A percentile compares a stretch with the other conserved stretches of the same genome.
Evolutionary conservation across 371 early-diverging fungal genomes (phyloP).

Genomic region (Mortierella sp.): DNA sequence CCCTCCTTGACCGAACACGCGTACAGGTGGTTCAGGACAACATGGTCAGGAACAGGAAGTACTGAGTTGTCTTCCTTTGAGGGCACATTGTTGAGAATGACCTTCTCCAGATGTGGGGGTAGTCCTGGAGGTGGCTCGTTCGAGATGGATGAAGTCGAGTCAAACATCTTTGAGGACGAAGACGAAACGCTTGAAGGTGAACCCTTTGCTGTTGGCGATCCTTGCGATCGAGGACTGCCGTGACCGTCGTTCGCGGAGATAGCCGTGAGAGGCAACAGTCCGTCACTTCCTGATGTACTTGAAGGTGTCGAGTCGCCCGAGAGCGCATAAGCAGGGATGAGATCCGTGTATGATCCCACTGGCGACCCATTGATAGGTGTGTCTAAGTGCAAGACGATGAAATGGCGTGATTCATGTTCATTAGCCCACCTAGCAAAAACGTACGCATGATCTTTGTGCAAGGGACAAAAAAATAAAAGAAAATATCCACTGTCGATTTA

Average conservation of each 20-base stretch:
- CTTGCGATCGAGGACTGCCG: slow-evolving; percentile 20
- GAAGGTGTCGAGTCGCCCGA: slow-evolving; percentile 37
- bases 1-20: slow-evolving; percentile 96
- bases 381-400: slow-evolving; percentile 13
- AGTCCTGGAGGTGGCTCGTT: slow-evolving; percentile 85
- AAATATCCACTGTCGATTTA: not conserved
- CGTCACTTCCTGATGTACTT: slow-evolving; percentile 39
- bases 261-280: slow-evolving; percentile 36
- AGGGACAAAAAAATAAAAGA: not conserved
- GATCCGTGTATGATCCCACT: slow-evolving; percentile 54
- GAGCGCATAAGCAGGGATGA: slow-evolving; percentile 44
- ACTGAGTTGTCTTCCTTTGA: slow-evolving; percentile 84
- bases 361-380: slow-evolving; percentile 55
- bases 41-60: slow-evolving; percentile 93
- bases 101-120: slow-evolving; percentile 94
- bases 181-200: slow-evolving; percentile 26
- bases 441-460: no score
- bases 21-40: slow-evolving; percentile 95
- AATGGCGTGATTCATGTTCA: not conserved
- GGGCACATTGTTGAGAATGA: slow-evolving; percentile 83
- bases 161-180: slow-evolving; percentile 39
- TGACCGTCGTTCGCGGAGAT: slow-evolving; percentile 25
- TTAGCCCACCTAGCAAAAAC: not conserved
- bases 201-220: slow-evolving; percentile 8
- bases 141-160: slow-evolving; percentile 27